Conservation (phyloP, 305 asterid genomes). For the Solanum hybrid region DNA sequence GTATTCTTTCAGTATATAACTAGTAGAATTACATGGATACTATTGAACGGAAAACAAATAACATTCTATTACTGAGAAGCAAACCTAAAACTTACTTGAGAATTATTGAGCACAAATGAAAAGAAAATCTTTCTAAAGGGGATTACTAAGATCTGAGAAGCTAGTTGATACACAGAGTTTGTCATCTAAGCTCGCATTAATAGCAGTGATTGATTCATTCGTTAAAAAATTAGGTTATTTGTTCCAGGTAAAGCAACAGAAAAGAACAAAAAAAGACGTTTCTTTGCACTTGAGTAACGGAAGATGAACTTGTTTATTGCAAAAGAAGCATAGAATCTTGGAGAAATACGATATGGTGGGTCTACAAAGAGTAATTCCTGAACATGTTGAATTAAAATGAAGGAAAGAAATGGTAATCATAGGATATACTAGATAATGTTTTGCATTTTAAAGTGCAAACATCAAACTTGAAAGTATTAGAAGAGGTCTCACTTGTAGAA, state of each 20-base stretch:
- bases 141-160: neutral
- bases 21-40: neutral
- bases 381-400: neutral
- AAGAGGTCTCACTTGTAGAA: constrained; percentile 26
- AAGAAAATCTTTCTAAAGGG: neutral
- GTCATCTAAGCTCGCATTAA: neutral
- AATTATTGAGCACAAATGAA: neutral
- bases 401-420: neutral
- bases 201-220: neutral
- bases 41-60: neutral
- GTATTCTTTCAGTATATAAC: neutral
- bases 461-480: constrained; percentile 23
- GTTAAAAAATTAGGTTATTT: neutral
- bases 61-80: neutral
- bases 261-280: neutral
- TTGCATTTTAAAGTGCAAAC: constrained; percentile 25
- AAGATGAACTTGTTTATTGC: neutral
- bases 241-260: neutral
- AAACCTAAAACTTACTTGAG: neutral
- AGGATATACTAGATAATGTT: neutral
- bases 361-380: neutral
- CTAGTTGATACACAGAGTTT: neutral
- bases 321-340: neutral
- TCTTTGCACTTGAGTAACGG: neutral
- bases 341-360: neutral